Evolutionary conservation across 73 alveolate genomes (phyloP).

Genomic region (Tetrahymena borealis): DNA sequence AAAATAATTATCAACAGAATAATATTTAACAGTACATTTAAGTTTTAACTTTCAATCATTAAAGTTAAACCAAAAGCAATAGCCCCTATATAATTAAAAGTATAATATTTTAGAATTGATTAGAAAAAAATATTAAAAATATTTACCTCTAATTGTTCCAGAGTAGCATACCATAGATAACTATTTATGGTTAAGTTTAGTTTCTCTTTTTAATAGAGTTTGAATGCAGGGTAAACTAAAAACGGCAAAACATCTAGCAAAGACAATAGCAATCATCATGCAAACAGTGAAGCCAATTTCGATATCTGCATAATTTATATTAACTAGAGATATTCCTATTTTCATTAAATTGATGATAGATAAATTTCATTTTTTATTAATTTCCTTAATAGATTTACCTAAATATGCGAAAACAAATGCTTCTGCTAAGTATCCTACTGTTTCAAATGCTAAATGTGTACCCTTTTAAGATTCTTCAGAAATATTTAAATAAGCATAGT

Average conservation of each 20-base stretch:
- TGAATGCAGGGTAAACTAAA: slow-evolving; percentile 58
- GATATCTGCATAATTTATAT: slow-evolving; percentile 44
- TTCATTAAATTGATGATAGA: neutral
- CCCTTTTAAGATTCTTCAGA: slow-evolving; percentile 78
- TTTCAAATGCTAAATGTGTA: slow-evolving; percentile 78
- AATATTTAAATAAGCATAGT: slow-evolving; percentile 87
- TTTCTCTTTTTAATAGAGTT: slow-evolving; percentile 43
- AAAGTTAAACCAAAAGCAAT: slow-evolving; percentile 92
- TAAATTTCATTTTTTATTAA: neutral
- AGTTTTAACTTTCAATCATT: slow-evolving; percentile 53
- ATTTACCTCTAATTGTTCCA: slow-evolving; percentile 79
- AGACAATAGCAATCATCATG: slow-evolving; percentile 62
- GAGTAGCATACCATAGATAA: slow-evolving; percentile 79
- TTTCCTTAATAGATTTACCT: slow-evolving; percentile 56
- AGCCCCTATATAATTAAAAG: slow-evolving; percentile 56
- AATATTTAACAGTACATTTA: neutral
- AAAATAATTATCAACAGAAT: neutral
- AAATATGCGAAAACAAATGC: slow-evolving; percentile 93
- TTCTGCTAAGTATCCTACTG: slow-evolving; percentile 93
- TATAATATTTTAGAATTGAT: no score
- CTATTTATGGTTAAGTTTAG: slow-evolving; percentile 67
- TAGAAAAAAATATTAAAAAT: no score
- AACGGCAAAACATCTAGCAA: slow-evolving; percentile 84
- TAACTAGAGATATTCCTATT: slow-evolving; percentile 32
- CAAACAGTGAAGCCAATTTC: slow-evolving; percentile 61